Percentiles rank a stretch among this genome's conserved stretches.
Conservation (phyloP, 2,329 filamentous ascomycete genomes). For the Pseudogymnoascus sp. region DNA sequence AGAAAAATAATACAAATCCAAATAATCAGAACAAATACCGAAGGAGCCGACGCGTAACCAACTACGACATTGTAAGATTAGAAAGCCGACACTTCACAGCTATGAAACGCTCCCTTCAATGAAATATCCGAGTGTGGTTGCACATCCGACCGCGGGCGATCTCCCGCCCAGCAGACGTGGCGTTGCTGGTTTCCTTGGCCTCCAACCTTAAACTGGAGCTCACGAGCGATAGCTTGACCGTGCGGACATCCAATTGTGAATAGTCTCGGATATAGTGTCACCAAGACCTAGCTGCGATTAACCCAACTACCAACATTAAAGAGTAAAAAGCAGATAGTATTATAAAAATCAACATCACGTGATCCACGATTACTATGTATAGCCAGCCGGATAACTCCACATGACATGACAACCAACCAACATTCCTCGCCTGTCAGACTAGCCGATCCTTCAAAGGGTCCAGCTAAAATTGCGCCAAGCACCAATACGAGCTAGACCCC, state of each 20-base stretch:
- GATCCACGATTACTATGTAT: neutral
- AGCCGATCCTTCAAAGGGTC: neutral
- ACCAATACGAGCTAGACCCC: neutral
- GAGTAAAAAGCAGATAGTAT: no score
- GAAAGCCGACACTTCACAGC: no score
- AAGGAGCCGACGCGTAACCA: no score
- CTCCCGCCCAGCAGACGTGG: neutral
- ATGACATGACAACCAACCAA: neutral
- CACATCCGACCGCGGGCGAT: neutral
- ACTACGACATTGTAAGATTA: no score
- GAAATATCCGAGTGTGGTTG: no score
- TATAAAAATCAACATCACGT: neutral
- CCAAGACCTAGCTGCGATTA: neutral
- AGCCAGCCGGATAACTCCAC: neutral
- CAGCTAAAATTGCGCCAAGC: neutral
- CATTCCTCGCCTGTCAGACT: neutral
- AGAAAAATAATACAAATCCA: no score
- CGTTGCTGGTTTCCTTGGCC: neutral
- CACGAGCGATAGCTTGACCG: neutral
- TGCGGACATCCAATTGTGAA: neutral
- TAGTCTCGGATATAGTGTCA: neutral
- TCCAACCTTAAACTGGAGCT: neutral
- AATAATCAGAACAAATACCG: no score
- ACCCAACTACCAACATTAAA: no score
- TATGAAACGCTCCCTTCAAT: no score